phyloP scores from a whole-genome alignment of 306 rosid species.

The Gynostemma pentaphyllum region DNA sequence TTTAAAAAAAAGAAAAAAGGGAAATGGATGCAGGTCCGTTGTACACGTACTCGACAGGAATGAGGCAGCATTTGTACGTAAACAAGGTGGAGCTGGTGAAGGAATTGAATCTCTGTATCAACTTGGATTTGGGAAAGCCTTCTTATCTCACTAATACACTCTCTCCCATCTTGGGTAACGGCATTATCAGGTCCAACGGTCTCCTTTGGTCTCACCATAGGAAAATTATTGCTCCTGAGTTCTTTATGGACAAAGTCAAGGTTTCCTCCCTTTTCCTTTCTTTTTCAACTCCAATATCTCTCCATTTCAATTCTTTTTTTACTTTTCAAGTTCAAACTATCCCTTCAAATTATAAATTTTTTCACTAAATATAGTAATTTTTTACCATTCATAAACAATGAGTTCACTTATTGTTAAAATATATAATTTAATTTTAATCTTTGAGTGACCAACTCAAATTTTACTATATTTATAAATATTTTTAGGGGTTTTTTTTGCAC shows the following conservation, averaged over 20 bases:
- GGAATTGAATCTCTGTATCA: conserved; percentile 47
- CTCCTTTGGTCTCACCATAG: conserved; percentile 67
- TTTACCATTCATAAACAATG: too few relatives aligned
- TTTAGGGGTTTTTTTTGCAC: too few relatives aligned
- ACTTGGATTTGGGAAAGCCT: conserved; percentile 76
- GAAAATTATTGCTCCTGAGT: conserved; percentile 81
- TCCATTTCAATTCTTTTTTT: too few relatives aligned
- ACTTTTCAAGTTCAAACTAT: too few relatives aligned
- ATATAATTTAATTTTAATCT: too few relatives aligned
- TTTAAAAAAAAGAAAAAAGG: not conserved
- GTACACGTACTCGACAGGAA: conserved; percentile 75
- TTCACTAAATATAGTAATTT: too few relatives aligned
- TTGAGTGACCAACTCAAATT: too few relatives aligned
- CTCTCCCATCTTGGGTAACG: conserved; percentile 78
- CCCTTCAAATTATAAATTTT: too few relatives aligned
- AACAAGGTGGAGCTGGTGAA: conserved; percentile 70
- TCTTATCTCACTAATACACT: conserved; percentile 51
- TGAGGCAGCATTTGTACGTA: conserved; percentile 63
- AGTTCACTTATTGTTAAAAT: too few relatives aligned
- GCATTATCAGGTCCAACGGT: conserved; percentile 74
- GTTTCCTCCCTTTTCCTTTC: conserved; percentile 22
- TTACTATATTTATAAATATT: too few relatives aligned
- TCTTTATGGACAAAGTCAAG: conserved; percentile 84
- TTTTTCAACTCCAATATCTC: too few relatives aligned
- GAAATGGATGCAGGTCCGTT: conserved; percentile 45